phyloP scores from a whole-genome alignment of 2,329 filamentous ascomycete genomes.

The Trichophyton benhamiae region DNA sequence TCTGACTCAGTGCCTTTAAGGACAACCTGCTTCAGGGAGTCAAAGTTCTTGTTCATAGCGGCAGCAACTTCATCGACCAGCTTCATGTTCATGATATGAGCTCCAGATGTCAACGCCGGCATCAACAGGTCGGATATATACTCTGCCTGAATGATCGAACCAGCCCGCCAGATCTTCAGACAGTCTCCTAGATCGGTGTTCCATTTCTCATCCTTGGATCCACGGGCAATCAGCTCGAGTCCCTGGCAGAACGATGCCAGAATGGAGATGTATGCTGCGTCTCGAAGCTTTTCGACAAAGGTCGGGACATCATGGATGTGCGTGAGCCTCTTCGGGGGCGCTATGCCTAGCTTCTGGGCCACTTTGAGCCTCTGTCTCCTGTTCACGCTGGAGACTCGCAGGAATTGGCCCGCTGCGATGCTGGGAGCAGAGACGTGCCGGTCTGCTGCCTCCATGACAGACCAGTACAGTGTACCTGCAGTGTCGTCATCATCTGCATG shows the following conservation, averaged over 20 bases:
- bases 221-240: constrained; percentile 49
- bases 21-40: constrained; percentile 45
- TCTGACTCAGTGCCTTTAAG: constrained; percentile 44
- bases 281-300: constrained; percentile 47
- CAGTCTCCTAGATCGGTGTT: constrained; percentile 31
- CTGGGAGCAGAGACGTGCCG: constrained; percentile 54
- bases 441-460: constrained; percentile 47
- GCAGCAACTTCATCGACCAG: constrained; percentile 37
- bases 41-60: constrained; percentile 43
- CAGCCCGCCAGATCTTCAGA: constrained; percentile 51
- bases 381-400: constrained; percentile 53
- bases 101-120: constrained; percentile 19
- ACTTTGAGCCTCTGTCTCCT: constrained; percentile 43
- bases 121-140: constrained; percentile 49
- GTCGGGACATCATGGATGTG: constrained; percentile 24
- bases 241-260: constrained; percentile 54
- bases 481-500: constrained; percentile 51
- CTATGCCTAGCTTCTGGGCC: constrained; percentile 37
- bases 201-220: constrained; percentile 49
- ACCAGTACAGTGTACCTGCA: constrained; percentile 57
- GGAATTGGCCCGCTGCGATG: constrained; percentile 49
- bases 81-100: constrained; percentile 27
- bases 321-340: constrained; percentile 27
- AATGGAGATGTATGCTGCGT: constrained; percentile 50
- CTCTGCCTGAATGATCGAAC: constrained; percentile 60